These are phyloP conservation scores for Penicillium freii DNA, from an alignment of 2,329 filamentous ascomycete genomes.

Conservation along the genomic window DNA sequence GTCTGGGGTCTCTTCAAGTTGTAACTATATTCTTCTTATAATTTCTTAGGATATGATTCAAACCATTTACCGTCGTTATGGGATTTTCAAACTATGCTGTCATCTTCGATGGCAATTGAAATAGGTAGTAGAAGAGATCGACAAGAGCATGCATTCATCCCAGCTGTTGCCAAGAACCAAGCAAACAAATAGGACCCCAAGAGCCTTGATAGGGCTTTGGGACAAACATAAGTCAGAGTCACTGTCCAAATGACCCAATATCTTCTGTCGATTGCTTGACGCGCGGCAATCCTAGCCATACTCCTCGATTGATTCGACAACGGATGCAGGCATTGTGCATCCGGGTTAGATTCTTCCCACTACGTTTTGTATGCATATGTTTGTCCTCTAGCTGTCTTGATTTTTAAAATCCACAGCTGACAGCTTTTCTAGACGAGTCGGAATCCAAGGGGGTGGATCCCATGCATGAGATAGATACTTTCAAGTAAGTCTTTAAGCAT, in stretches of 20 bases:
- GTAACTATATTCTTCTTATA: background rate
- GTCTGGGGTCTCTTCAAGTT: too few relatives aligned
- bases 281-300: constrained; percentile 5
- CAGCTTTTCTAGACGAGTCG: background rate
- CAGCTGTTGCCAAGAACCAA: background rate
- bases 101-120: background rate
- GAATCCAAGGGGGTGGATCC: background rate
- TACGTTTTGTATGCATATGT: background rate
- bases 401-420: background rate
- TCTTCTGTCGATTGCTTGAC: background rate
- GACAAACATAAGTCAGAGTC: background rate
- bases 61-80: background rate
- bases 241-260: background rate
- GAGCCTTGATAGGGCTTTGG: background rate
- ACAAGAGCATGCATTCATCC: background rate
- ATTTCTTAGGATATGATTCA: background rate
- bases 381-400: background rate
- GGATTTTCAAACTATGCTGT: background rate
- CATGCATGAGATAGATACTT: background rate
- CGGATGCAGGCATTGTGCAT: background rate
- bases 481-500: too few relatives aligned
- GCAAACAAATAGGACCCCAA: background rate
- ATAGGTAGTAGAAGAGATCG: background rate
- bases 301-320: background rate
- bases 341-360: background rate